These are phyloP conservation scores for Pseudocercospora cruenta DNA, from an alignment of 2,329 filamentous ascomycete species.

Conservation along the genomic window DNA sequence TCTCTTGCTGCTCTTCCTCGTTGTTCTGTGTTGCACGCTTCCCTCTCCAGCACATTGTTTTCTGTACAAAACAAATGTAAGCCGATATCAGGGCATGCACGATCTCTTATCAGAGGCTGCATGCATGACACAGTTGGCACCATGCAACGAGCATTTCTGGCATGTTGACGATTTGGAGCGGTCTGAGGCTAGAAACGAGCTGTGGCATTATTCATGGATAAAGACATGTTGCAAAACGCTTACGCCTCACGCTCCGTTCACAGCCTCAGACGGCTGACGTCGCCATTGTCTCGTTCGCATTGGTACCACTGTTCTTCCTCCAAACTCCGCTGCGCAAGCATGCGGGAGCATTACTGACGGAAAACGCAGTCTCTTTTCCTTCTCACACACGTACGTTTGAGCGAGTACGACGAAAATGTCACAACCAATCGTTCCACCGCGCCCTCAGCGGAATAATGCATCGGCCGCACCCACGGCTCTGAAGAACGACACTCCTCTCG, in stretches of 20 bases:
- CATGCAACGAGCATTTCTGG: not conserved
- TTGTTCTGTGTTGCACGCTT: not conserved
- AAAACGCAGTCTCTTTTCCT: slow-evolving; percentile 8
- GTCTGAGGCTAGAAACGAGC: not conserved
- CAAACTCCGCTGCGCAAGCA: slow-evolving; percentile 10
- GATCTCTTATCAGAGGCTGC: slow-evolving; percentile 9
- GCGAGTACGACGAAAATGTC: slow-evolving; percentile 12
- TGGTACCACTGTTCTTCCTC: not conserved
- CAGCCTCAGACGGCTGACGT: slow-evolving; percentile 3
- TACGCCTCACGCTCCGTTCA: not conserved
- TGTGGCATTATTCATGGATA: not conserved
- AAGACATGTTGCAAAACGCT: not conserved
- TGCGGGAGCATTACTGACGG: slow-evolving; percentile 19
- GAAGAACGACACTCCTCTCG: slow-evolving; percentile 64
- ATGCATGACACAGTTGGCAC: slow-evolving; percentile 8
- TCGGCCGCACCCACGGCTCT: slow-evolving; percentile 45
- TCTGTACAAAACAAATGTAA: slow-evolving; percentile 8
- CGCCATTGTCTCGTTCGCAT: slow-evolving; percentile 6
- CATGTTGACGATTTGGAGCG: not conserved
- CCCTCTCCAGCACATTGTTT: not conserved
- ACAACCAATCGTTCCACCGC: slow-evolving; percentile 62
- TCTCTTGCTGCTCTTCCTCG: not conserved
- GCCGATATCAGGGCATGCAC: slow-evolving; percentile 5
- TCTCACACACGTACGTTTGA: not conserved
- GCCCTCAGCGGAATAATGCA: slow-evolving; percentile 56